Conservation (phyloP, 2,329 filamentous ascomycete species). For the Verticillium zaregamsianum region DNA sequence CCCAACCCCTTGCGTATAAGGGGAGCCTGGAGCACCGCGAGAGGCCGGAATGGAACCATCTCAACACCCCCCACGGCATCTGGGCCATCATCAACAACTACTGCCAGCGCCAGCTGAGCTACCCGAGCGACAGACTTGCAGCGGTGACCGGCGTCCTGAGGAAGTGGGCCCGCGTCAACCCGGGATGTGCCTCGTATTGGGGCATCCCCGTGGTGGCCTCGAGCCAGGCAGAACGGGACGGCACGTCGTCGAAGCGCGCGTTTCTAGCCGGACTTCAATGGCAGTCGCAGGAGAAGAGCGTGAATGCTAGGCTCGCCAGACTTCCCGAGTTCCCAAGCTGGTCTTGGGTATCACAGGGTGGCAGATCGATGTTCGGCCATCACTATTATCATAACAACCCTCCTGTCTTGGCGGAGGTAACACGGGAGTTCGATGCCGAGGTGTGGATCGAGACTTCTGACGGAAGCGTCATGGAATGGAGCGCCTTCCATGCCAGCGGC, state of each 20-base stretch:
- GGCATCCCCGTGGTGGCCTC: conserved; percentile 3
- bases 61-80: conserved; percentile 1
- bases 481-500: neutral
- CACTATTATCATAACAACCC: neutral
- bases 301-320: neutral
- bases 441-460: neutral
- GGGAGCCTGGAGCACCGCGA: conserved; percentile 2
- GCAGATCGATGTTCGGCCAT: neutral
- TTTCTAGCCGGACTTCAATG: conserved; percentile 1
- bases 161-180: neutral
- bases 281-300: neutral
- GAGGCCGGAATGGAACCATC: conserved; percentile 1
- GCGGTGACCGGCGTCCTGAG: neutral
- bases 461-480: neutral
- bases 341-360: conserved; percentile 1
- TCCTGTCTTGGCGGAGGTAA: neutral
- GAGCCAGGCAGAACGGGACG: neutral
- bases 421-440: neutral
- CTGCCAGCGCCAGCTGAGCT: neutral
- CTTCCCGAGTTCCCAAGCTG: neutral
- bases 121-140: neutral
- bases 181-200: conserved; percentile 1
- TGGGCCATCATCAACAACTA: conserved; percentile 1
- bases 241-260: neutral
- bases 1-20: neutral